These are phyloP conservation scores for Lactarius trivialis DNA, from an alignment of 768 basidiomycete species.

Conservation along the genomic window DNA sequence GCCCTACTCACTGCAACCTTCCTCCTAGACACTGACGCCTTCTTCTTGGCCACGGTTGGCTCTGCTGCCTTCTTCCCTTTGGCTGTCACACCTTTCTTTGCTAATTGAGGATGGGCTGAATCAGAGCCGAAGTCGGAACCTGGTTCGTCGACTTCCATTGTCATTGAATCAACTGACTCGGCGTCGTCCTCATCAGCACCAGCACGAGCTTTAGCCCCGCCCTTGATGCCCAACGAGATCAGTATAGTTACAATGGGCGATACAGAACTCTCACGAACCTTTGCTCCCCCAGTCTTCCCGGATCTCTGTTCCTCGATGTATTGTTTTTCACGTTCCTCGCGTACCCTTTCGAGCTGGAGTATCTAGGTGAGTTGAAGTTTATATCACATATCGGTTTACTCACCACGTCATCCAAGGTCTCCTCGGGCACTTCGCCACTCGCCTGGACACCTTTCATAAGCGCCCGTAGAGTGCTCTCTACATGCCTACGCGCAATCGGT, in stretches of 20 bases:
- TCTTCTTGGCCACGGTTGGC: constrained; percentile 26
- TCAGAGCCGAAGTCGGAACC: constrained; percentile 26
- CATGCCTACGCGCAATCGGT: constrained; percentile 46
- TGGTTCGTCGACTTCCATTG: constrained; percentile 57
- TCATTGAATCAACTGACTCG: constrained; percentile 60
- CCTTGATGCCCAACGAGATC: constrained; percentile 18
- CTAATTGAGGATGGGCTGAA: constrained; percentile 26
- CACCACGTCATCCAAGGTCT: constrained; percentile 69
- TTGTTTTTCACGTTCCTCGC: constrained; percentile 59
- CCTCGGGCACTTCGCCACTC: constrained; percentile 63
- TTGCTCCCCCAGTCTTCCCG: constrained; percentile 23
- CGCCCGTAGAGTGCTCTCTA: constrained; percentile 47
- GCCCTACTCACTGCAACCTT: constrained; percentile 33
- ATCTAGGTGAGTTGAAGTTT: background rate
- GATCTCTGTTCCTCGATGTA: constrained; percentile 43
- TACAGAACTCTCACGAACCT: constrained; percentile 1
- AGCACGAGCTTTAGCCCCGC: constrained; percentile 49
- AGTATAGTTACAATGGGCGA: background rate
- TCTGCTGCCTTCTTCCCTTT: constrained; percentile 31
- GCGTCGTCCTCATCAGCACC: constrained; percentile 47
- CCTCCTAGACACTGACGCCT: constrained; percentile 23
- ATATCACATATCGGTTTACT: constrained; percentile 22
- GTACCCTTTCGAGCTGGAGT: constrained; percentile 58
- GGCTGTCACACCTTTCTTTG: constrained; percentile 23
- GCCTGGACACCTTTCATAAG: constrained; percentile 64